These are phyloP conservation scores for Russula vinacea DNA, from an alignment of 768 basidiomycete species.

Conservation along the genomic window DNA sequence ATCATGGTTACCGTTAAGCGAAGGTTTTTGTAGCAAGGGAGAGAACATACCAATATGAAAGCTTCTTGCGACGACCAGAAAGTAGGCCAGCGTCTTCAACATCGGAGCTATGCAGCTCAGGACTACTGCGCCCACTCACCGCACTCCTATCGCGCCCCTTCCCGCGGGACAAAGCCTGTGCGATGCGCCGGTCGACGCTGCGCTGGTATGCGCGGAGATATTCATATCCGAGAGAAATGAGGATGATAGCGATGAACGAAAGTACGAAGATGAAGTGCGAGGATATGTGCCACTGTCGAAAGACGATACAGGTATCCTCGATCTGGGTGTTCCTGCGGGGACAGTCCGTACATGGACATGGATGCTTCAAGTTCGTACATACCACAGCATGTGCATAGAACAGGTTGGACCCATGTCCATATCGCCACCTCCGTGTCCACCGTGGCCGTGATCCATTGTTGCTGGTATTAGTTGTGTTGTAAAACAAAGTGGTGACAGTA, in stretches of 20 bases:
- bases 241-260: slow-evolving; percentile 63
- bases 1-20: background rate
- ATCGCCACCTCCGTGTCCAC: slow-evolving; percentile 41
- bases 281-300: slow-evolving; percentile 71
- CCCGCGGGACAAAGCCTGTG: slow-evolving; percentile 44
- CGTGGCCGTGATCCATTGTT: slow-evolving; percentile 42
- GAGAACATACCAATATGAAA: slow-evolving; percentile 44
- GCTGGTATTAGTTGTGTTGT: too few species aligned
- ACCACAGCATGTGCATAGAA: slow-evolving; percentile 83
- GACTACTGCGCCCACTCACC: slow-evolving; percentile 44
- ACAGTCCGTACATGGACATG: background rate
- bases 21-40: background rate
- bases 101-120: slow-evolving; percentile 37
- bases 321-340: slow-evolving; percentile 67
- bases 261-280: slow-evolving; percentile 54
- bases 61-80: slow-evolving; percentile 45
- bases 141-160: slow-evolving; percentile 46
- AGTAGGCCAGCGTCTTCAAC: slow-evolving; percentile 56
- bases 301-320: slow-evolving; percentile 78
- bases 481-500: background rate
- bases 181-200: slow-evolving; percentile 57
- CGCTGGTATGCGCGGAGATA: slow-evolving; percentile 67
- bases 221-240: slow-evolving; percentile 73
- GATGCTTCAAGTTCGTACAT: slow-evolving; percentile 18
- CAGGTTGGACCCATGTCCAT: slow-evolving; percentile 53